Evolutionary conservation across 2,329 filamentous ascomycete species (phyloP).

Genomic region (Dryadomyces quercivorus): DNA sequence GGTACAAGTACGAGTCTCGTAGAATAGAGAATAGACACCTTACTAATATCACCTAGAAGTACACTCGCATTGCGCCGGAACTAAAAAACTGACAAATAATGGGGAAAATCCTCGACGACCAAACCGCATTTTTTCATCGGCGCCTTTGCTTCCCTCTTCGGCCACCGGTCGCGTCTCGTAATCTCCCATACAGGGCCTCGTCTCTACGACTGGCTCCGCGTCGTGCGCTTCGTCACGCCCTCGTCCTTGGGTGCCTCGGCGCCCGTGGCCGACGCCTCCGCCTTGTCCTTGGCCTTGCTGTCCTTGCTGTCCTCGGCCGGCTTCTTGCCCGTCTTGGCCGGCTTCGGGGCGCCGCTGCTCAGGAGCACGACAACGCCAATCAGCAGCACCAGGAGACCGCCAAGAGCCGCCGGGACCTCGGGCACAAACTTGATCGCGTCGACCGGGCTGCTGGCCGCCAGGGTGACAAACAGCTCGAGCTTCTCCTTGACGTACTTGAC

Average conservation of each 20-base stretch:
- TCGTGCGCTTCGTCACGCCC: conserved; percentile 43
- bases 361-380: conserved; percentile 43
- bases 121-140: background rate
- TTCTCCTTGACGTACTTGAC: conserved; percentile 84
- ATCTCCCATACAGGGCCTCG: too few species aligned
- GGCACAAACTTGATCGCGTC: conserved; percentile 82
- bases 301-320: conserved; percentile 36
- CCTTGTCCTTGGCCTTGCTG: conserved; percentile 58
- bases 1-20: too few species aligned
- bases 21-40: too few species aligned
- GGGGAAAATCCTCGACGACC: background rate
- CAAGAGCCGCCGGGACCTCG: conserved; percentile 75
- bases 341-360: conserved; percentile 51
- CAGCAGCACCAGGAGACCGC: conserved; percentile 59
- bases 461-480: conserved; percentile 76
- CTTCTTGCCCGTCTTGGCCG: conserved; percentile 52
- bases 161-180: background rate
- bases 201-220: conserved; percentile 37
- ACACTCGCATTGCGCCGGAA: conserved; percentile 1
- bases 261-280: conserved; percentile 45
- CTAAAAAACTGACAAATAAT: background rate
- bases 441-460: conserved; percentile 70
- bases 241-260: conserved; percentile 61
- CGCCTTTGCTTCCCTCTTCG: background rate
- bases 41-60: conserved; percentile 1